Percentiles rank a stretch among this genome's conserved stretches.
phyloP scores from a whole-genome alignment of 225 moss, liverwort and hornwort genomes.

The Pseudisothecium myosuroides region DNA sequence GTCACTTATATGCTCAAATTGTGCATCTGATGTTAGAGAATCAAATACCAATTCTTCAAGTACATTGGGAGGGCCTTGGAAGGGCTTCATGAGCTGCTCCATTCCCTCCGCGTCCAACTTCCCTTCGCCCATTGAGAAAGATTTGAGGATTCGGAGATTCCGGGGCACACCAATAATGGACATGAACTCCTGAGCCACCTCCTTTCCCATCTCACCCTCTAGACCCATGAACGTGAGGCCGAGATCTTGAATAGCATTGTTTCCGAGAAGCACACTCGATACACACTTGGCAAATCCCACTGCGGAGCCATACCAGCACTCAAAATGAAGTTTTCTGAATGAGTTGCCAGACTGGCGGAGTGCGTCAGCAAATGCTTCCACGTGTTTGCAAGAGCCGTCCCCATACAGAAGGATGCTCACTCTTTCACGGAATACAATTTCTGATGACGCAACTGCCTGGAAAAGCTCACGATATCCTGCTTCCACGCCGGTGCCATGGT shows the following conservation, averaged over 20 bases:
- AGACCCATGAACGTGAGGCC: fast-evolving
- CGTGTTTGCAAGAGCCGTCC: neutral
- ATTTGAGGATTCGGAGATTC: neutral
- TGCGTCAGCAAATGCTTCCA: neutral
- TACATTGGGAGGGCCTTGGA: neutral
- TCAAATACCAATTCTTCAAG: fast-evolving
- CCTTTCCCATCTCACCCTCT: neutral
- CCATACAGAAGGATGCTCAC: fast-evolving
- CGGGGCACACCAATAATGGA: neutral
- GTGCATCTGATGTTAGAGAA: neutral
- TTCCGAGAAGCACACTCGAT: fast-evolving
- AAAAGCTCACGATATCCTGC: neutral
- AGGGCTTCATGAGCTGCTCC: neutral
- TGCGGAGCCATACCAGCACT: fast-evolving
- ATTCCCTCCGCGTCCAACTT: neutral
- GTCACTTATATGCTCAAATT: neutral
- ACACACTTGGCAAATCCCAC: neutral
- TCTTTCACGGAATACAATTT: neutral
- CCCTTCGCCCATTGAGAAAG: fast-evolving
- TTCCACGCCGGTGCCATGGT: neutral
- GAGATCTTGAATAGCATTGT: neutral
- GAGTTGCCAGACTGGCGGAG: neutral
- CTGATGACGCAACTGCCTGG: neutral
- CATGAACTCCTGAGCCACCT: fast-evolving
- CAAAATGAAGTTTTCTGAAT: fast-evolving